phyloP scores from a whole-genome alignment of 768 basidiomycete species.

The Hygrophoropsis aurantiaca region DNA sequence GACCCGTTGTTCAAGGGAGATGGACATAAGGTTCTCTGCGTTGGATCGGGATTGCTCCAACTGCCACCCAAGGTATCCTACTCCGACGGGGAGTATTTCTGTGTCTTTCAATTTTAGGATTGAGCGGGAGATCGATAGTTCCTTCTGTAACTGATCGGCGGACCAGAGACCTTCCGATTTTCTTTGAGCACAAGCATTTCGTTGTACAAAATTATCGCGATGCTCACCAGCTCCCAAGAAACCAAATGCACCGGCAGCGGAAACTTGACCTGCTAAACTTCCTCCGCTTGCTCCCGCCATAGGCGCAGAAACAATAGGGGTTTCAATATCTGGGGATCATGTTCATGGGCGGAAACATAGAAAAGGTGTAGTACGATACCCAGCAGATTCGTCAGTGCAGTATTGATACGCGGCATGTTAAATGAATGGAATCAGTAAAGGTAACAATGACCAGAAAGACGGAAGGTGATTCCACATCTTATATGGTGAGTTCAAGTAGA shows the following conservation, averaged over 20 bases:
- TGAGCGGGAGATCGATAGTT: constrained; percentile 54
- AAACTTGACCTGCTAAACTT: constrained; percentile 57
- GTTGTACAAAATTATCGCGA: background rate
- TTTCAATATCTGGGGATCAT: constrained; percentile 43
- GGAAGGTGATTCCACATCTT: no score
- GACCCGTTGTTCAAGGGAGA: constrained; percentile 54
- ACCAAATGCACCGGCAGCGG: constrained; percentile 72
- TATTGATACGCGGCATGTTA: constrained; percentile 33
- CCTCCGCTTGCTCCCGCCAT: constrained; percentile 76
- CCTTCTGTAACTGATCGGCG: constrained; percentile 42
- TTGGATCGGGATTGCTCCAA: constrained; percentile 50
- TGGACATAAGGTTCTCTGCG: constrained; percentile 43
- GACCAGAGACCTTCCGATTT: constrained; percentile 44
- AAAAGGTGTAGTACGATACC: constrained; percentile 32
- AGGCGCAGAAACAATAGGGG: constrained; percentile 63
- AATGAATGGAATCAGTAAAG: no score
- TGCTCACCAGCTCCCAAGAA: constrained; percentile 63
- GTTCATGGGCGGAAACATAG: constrained; percentile 2
- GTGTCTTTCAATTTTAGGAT: constrained; percentile 33
- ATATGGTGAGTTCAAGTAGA: no score
- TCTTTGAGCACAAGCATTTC: constrained; percentile 2
- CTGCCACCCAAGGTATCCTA: constrained; percentile 75
- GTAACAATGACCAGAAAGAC: no score
- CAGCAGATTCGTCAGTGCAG: constrained; percentile 49
- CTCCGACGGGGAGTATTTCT: constrained; percentile 55